phyloP scores from a whole-genome alignment of 495 filamentous ascomycete genomes.

The Aspergillus olivimuriae region DNA sequence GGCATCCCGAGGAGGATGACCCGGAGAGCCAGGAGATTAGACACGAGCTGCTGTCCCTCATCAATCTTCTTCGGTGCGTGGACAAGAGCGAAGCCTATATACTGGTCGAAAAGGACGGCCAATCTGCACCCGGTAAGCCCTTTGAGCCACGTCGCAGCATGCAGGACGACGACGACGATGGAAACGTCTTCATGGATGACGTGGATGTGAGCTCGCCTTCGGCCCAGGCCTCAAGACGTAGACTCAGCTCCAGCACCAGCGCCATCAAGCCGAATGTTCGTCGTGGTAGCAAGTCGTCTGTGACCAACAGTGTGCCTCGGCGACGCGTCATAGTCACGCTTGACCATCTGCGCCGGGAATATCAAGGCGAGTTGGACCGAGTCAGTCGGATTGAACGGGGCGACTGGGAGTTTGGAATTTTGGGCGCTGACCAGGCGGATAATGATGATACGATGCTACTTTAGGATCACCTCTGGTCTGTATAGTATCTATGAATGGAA shows the following conservation, averaged over 20 bases:
- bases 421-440: constrained; percentile 28
- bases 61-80: constrained; percentile 86
- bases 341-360: constrained; percentile 75
- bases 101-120: constrained; percentile 42
- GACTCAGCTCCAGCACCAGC: constrained; percentile 7
- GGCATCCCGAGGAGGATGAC: constrained; percentile 48
- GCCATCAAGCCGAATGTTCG: constrained; percentile 8
- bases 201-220: constrained; percentile 15
- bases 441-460: constrained; percentile 41
- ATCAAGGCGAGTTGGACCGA: constrained; percentile 80
- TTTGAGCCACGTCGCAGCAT: constrained; percentile 16
- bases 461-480: constrained; percentile 10
- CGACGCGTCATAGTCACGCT: constrained; percentile 63
- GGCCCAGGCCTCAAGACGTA: constrained; percentile 8
- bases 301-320: constrained; percentile 15
- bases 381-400: constrained; percentile 55
- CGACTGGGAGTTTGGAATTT: constrained; percentile 52
- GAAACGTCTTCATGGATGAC: constrained; percentile 40
- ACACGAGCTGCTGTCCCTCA: constrained; percentile 69
- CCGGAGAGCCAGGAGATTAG: constrained; percentile 48
- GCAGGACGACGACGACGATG: constrained; percentile 35
- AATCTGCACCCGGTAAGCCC: constrained; percentile 8
- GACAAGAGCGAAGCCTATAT: constrained; percentile 71
- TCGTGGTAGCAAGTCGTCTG: constrained; percentile 19
- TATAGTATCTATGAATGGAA: background rate